A percentile compares a stretch with the other conserved stretches of the same genome.
Evolutionary conservation across 75 land plant genomes (phyloP).

Genomic region (Sequoia sempervirens): DNA sequence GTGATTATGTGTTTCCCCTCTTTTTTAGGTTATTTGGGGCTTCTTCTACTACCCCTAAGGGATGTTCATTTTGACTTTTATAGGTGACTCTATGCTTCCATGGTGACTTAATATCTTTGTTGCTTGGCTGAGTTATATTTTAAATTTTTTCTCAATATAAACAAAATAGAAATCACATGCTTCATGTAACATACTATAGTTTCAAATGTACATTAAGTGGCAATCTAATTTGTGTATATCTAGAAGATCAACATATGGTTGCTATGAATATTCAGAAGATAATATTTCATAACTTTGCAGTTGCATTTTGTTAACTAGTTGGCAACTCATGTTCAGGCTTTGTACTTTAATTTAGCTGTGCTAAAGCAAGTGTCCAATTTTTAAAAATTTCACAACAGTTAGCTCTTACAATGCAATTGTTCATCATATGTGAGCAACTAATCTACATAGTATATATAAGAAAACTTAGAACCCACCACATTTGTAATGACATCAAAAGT

Average conservation of each 20-base stretch:
- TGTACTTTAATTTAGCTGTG: background rate
- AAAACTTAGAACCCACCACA: constrained; percentile 49
- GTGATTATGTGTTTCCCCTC: too few relatives aligned
- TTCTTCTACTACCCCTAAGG: too few relatives aligned
- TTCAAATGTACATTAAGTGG: background rate
- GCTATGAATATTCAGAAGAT: background rate
- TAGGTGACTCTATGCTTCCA: too few relatives aligned
- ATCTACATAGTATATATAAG: background rate
- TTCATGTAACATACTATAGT: too few relatives aligned
- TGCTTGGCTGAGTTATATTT: too few relatives aligned
- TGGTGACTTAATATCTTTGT: too few relatives aligned
- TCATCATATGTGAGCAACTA: background rate
- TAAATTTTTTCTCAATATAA: too few relatives aligned
- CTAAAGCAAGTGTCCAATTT: background rate
- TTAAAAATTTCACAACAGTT: background rate
- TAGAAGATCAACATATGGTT: background rate
- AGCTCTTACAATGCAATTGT: background rate
- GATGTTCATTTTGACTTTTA: too few relatives aligned
- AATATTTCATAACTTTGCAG: background rate
- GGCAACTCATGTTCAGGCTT: background rate
- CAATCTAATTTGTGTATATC: background rate
- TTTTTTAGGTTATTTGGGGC: too few relatives aligned
- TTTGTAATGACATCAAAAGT: constrained; percentile 93
- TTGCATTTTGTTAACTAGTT: background rate
- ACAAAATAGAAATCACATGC: too few relatives aligned